phyloP scores from a whole-genome alignment of 2,329 filamentous ascomycete species.

The Nemania sp. region DNA sequence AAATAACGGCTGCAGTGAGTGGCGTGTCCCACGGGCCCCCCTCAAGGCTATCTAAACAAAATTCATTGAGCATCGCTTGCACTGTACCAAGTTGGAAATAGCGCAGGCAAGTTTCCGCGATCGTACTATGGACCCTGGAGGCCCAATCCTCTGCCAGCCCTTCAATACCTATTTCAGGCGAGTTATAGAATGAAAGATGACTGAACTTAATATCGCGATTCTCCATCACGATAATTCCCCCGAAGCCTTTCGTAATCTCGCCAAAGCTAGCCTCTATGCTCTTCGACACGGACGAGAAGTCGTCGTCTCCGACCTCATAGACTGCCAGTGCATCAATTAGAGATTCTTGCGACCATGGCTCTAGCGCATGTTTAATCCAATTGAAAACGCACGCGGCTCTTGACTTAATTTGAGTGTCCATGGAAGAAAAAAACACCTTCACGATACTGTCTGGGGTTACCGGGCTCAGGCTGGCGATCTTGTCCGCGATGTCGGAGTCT shows the following conservation, averaged over 20 bases:
- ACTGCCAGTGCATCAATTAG: not conserved
- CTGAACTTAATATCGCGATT: not conserved
- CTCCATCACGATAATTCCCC: not conserved
- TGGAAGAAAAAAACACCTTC: not conserved
- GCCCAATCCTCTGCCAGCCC: not conserved
- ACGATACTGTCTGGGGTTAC: not conserved
- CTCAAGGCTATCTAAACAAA: not conserved
- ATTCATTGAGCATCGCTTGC: not conserved
- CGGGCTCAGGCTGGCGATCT: not conserved
- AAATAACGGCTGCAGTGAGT: not conserved
- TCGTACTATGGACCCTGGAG: not conserved
- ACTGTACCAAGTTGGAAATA: not conserved
- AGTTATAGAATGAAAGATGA: not conserved
- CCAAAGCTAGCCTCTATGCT: no score
- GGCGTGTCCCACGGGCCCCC: not conserved
- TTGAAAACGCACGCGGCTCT: not conserved
- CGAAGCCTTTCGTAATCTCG: no score
- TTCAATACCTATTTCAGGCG: not conserved
- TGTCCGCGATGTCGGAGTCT: not conserved
- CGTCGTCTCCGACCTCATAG: no score
- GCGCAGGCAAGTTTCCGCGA: not conserved
- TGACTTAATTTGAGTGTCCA: not conserved
- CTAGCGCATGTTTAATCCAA: slow-evolving; percentile 1
- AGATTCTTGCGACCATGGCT: not conserved
- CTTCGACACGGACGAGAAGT: no score